These are phyloP conservation scores for Takakia lepidozioides DNA, from an alignment of 225 moss, liverwort and hornwort genomes.

Conservation along the genomic window DNA sequence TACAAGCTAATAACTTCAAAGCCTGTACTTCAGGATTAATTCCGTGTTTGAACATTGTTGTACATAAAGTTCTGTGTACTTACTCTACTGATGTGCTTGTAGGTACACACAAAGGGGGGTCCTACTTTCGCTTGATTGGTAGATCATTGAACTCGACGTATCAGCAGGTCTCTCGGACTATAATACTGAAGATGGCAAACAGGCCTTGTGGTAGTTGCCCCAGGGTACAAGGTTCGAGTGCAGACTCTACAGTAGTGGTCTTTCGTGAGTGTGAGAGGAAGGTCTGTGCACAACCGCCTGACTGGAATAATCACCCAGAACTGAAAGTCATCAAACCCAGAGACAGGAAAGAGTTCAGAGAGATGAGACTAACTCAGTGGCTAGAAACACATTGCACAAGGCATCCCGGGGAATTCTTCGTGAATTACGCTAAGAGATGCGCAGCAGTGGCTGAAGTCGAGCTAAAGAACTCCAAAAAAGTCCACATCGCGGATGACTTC, in stretches of 20 bases:
- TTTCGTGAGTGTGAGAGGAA: not conserved
- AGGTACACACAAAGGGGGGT: too few relatives aligned
- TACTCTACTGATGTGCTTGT: too few relatives aligned
- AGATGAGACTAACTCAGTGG: constrained; percentile 20
- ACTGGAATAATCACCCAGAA: constrained; percentile 22
- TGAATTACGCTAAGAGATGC: constrained; percentile 15
- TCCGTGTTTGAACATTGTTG: too few relatives aligned
- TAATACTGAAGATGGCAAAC: too few relatives aligned
- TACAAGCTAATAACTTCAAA: too few relatives aligned
- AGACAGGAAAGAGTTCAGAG: constrained; percentile 10
- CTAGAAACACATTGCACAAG: constrained; percentile 6
- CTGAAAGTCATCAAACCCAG: constrained; percentile 1
- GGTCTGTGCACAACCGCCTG: constrained; percentile 1
- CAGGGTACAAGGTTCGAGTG: too few relatives aligned
- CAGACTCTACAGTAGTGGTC: constrained; percentile 6
- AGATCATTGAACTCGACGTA: too few relatives aligned
- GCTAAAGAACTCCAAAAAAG: constrained; percentile 20
- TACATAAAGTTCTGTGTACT: too few relatives aligned
- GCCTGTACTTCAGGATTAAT: too few relatives aligned
- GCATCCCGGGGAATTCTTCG: constrained; percentile 2
- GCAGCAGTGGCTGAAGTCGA: constrained; percentile 21
- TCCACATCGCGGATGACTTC: constrained; percentile 28
- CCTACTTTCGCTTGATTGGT: too few relatives aligned
- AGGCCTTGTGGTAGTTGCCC: too few relatives aligned
- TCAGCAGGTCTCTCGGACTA: too few relatives aligned